Base-by-base conservation (phyloP, 176 grass and related monocot genomes). In the Chloris gayana region DNA sequence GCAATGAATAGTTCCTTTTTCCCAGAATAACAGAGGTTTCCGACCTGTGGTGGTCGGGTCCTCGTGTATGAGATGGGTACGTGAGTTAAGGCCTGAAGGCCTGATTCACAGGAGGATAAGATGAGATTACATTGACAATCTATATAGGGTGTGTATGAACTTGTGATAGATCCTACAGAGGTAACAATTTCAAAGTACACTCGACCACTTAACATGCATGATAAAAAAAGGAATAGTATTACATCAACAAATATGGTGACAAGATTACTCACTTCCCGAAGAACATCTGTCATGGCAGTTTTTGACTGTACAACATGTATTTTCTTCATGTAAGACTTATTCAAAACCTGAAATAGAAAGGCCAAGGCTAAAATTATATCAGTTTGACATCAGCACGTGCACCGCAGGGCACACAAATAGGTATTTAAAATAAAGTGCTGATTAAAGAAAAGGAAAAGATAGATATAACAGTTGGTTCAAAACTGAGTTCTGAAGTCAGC, bases 271-370 rank as follows among this genome's bases (percentile, higher is more conserved):
- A 94, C 92, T 82, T 98, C 92, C 64, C 89, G 88, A 56, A 94
- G 83, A 84, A 98, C 95, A 89, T 98, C 95, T 42, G 87, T 92
- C 92, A 98, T 91, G n/a, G 95, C 95, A 67, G 95, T 98, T 94
- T 94, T 89, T 58, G 76, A 78, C 37, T 74, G 79, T 74, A 84
- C 93, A 51, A 95, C 93, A 76, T 66, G 84, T 65, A 94, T 82
- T 88, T 88, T 97, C 68, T 74, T 53, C 84, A 97, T 90, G 70
- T 90, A 83, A 54, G 81, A 73, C 79, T 92, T 94, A 82, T 94
- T 93, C 69, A 90, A 85, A 83, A 97, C 89, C 87, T 84, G 64
- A 77, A 89, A 82, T 14, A 80, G 51, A 65, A 80, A 3, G 27
- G 29, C 9, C 80, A 80, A 57, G 12, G 39, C 75, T 75, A 83